Conservation (phyloP, 2,329 filamentous ascomycete species). For the Penicillium verrucosum region DNA sequence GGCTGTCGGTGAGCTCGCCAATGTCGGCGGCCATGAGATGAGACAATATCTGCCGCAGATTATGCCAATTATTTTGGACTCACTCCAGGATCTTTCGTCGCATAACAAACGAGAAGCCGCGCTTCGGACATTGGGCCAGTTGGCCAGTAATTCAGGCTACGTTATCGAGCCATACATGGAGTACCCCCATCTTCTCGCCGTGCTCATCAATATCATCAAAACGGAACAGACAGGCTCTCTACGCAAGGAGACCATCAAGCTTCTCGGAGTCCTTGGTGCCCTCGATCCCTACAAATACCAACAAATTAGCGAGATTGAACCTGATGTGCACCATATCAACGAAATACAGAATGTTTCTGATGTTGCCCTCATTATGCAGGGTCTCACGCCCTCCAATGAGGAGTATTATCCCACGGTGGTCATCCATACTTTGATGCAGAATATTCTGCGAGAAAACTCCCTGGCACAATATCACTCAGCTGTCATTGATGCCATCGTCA, state of each 20-base stretch:
- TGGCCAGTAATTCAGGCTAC: constrained; percentile 95
- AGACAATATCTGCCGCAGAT: constrained; percentile 82
- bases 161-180: constrained; percentile 95
- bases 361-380: constrained; percentile 96
- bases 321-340: constrained; percentile 70
- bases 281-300: constrained; percentile 93
- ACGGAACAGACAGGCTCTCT: constrained; percentile 83
- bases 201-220: constrained; percentile 90
- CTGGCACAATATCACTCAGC: constrained; percentile 86
- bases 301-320: constrained; percentile 84
- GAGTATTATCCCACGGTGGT: constrained; percentile 98
- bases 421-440: constrained; percentile 86
- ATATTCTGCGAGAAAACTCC: constrained; percentile 84
- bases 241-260: constrained; percentile 89
- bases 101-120: constrained; percentile 87
- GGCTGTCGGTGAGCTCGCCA: constrained; percentile 89
- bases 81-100: constrained; percentile 89
- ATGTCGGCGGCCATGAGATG: constrained; percentile 92
- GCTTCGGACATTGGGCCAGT: constrained; percentile 81
- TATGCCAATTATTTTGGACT: constrained; percentile 93
- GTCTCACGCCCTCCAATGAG: constrained; percentile 91
- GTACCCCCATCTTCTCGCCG: constrained; percentile 87
- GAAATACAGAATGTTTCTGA: constrained; percentile 75
- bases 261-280: constrained; percentile 92
- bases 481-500: constrained; percentile 97